A percentile compares a stretch with the other conserved stretches of the same genome.
Evolutionary conservation across 768 basidiomycete species (phyloP).

Genomic region (Hortiboletus campestris): DNA sequence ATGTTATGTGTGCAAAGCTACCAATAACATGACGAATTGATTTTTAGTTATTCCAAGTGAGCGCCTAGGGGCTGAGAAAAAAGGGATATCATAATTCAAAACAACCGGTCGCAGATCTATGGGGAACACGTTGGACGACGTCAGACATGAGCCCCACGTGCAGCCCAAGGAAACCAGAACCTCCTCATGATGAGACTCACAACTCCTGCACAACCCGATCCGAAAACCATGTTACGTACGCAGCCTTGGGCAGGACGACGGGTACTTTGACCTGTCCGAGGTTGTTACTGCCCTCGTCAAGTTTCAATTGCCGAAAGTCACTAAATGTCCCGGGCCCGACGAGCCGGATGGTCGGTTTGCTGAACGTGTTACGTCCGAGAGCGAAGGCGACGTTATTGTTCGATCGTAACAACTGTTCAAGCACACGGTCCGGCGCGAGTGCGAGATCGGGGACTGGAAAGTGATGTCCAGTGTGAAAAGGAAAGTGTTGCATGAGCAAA

Average conservation of each 20-base stretch:
- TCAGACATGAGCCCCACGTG: neutral
- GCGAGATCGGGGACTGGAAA: neutral
- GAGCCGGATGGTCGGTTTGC: constrained; percentile 23
- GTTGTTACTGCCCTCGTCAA: constrained; percentile 4
- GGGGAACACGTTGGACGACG: neutral
- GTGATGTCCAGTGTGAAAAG: no score
- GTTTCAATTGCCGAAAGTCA: constrained; percentile 18
- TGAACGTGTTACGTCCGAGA: neutral
- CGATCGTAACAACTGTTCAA: constrained; percentile 5
- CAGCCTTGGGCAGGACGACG: constrained; percentile 16
- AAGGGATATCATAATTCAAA: neutral
- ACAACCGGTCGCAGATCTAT: no score
- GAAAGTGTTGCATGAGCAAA: neutral
- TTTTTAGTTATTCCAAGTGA: neutral
- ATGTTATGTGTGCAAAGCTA: neutral
- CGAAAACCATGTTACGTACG: neutral
- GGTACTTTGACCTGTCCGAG: constrained; percentile 23
- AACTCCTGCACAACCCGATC: constrained; percentile 16
- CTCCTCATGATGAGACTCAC: neutral
- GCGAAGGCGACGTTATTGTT: neutral
- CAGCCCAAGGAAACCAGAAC: neutral
- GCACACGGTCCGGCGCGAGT: neutral
- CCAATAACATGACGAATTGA: neutral
- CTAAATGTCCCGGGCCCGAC: constrained; percentile 21
- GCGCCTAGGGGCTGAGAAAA: no score